Conservation (phyloP, 352 stramenopile species). For the Pythium diclinum region DNA sequence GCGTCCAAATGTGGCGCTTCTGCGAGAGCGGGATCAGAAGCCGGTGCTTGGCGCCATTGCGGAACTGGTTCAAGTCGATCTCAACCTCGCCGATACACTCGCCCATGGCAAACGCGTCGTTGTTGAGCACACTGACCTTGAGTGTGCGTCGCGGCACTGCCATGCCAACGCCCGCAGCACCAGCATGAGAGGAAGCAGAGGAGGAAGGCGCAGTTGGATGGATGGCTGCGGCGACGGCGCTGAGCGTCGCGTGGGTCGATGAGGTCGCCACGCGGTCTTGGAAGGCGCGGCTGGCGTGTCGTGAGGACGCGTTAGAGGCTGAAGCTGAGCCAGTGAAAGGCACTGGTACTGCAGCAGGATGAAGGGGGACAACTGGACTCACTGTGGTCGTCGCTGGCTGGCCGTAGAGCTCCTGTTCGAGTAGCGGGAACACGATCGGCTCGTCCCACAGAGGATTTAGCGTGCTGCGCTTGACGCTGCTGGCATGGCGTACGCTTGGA, state of each 20-base stretch:
- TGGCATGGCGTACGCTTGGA: slow-evolving; percentile 34
- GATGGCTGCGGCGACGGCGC: slow-evolving; percentile 13
- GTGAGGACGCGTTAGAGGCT: slow-evolving; percentile 17
- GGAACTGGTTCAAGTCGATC: slow-evolving; percentile 43
- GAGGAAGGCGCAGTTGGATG: background rate
- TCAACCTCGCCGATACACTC: slow-evolving; percentile 53
- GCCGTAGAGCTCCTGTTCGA: slow-evolving; percentile 30
- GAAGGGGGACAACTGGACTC: background rate
- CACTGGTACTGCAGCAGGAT: background rate
- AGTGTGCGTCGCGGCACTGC: slow-evolving; percentile 28
- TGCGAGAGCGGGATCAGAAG: slow-evolving; percentile 47
- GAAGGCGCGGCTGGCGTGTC: slow-evolving; percentile 18
- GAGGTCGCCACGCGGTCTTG: slow-evolving; percentile 11
- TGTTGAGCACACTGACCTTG: slow-evolving; percentile 52
- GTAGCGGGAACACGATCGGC: slow-evolving; percentile 29
- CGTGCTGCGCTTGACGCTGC: slow-evolving; percentile 36
- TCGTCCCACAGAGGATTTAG: slow-evolving; percentile 40
- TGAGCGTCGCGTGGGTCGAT: slow-evolving; percentile 11
- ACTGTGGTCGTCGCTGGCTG: background rate
- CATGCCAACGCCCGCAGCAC: slow-evolving; percentile 14
- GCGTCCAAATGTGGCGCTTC: slow-evolving; percentile 47
- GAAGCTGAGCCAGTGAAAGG: background rate
- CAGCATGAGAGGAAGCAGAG: background rate
- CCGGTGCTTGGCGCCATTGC: slow-evolving; percentile 30
- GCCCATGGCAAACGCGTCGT: slow-evolving; percentile 47